Evolutionary conservation across 169 alveolate genomes (phyloP), one percentile per base, ranked within the genome.

Genomic region (Cardiosporidium cionae): DNA sequence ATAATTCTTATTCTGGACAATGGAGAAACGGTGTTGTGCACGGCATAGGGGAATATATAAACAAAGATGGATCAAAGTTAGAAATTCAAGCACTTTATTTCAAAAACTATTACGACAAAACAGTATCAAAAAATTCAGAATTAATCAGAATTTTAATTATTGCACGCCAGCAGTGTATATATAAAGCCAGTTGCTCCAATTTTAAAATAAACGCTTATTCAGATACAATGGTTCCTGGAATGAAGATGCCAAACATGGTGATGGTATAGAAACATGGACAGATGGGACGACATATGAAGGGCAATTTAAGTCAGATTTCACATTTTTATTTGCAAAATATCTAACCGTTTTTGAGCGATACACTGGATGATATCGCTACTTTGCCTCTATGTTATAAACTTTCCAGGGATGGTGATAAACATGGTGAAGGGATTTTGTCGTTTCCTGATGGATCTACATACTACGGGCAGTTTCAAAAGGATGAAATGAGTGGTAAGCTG

Each of bases 191-290:
- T 7, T 9, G 28, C 4, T 25, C 5, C 7, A 9, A 58, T 7
- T 33, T 6, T 9, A 9, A 58, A 4, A 9, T 33, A 33, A 7
- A 25, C 5, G 28, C 37, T 4, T 16, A 29, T 23, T n/a, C 65
- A 73, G 80, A 63, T 74, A 74, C 71, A 64, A 9, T 32, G 96
- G 94, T 0, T 88, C 88, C 53, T 91, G 93, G 92, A 69, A 70
- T 35, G 95, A 90, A 16, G 86, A 86, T 58, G 74, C 81, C 32
- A 87, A 88, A 70, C 80, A 88, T 79, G 97, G 97, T 16, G 79
- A 80, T 52, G 97, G 97, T 1, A 74, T 81, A 1, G 91, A 90
- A 73, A 77, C 65, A 4, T 89, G 94, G 93, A 77, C 79, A 23
- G 90, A 70, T 52, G 89, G 90, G 36, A 69, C 83, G 9, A 66